Conservation (phyloP, 2,329 filamentous ascomycete species). For the Aaosphaeria pasadenensis region DNA sequence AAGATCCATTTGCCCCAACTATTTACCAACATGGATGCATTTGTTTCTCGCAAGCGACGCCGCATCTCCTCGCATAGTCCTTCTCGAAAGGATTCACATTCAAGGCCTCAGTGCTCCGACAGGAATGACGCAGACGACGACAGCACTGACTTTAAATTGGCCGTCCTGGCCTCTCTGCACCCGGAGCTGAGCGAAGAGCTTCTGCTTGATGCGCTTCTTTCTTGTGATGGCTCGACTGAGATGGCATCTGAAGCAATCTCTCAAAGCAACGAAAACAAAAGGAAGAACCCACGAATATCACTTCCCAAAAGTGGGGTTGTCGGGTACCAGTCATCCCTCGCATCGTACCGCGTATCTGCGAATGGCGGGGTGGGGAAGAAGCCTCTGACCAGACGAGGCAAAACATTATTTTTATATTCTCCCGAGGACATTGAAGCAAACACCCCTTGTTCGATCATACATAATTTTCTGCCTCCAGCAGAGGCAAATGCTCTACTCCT, state of each 20-base stretch:
- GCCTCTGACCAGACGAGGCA: slow-evolving; percentile 68
- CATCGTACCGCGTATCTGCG: slow-evolving; percentile 17
- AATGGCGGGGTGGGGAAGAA: slow-evolving; percentile 22
- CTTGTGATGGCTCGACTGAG: slow-evolving; percentile 73
- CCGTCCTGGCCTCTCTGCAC: slow-evolving; percentile 75
- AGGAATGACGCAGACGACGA: slow-evolving; percentile 55
- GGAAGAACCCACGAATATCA: slow-evolving; percentile 23
- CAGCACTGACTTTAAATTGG: slow-evolving; percentile 86
- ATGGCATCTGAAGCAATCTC: slow-evolving; percentile 58
- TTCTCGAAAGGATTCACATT: not conserved
- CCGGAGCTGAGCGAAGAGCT: slow-evolving; percentile 61
- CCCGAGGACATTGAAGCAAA: slow-evolving; percentile 76
- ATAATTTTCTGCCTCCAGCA: slow-evolving; percentile 76
- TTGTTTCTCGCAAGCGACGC: slow-evolving; percentile 37
- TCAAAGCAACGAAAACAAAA: slow-evolving; percentile 20
- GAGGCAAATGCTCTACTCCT: slow-evolving; percentile 70
- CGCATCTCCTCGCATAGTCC: slow-evolving; percentile 10
- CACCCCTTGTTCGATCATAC: slow-evolving; percentile 88
- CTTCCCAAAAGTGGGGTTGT: slow-evolving; percentile 8
- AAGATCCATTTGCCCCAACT: too few species aligned
- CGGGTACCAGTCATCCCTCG: slow-evolving; percentile 46
- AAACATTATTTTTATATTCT: slow-evolving; percentile 79
- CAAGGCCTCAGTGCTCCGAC: not conserved
- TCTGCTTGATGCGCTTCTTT: slow-evolving; percentile 75
- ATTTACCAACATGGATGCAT: slow-evolving; percentile 31